A percentile compares a stretch with the other conserved stretches of the same genome.
These are phyloP conservation scores for Trichoderma gamsii DNA, from an alignment of 495 filamentous ascomycete genomes.

Conservation along the genomic window DNA sequence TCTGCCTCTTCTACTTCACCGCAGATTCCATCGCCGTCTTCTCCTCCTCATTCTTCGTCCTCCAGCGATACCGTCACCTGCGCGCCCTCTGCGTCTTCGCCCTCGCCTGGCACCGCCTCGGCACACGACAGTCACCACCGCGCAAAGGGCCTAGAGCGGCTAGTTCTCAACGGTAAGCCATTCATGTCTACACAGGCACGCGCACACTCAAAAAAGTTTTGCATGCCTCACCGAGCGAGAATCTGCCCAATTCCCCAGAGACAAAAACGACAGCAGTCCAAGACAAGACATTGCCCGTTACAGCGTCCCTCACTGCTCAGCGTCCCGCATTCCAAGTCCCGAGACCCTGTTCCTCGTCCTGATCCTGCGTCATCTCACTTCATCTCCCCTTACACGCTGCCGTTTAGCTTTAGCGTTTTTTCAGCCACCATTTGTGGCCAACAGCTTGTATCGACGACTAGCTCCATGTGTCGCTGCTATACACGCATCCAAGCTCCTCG, in stretches of 20 bases:
- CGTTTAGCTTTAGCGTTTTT: too few species aligned
- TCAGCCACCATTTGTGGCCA: too few species aligned
- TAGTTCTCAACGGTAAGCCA: neutral
- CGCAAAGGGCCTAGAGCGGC: neutral
- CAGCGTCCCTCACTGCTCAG: neutral
- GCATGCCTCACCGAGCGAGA: neutral
- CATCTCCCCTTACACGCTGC: neutral
- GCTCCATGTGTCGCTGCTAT: too few species aligned
- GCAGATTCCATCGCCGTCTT: neutral
- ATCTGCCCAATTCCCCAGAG: too few species aligned
- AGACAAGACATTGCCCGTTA: neutral
- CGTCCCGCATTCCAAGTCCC: neutral
- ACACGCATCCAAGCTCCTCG: neutral
- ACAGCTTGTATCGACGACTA: too few species aligned
- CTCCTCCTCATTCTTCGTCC: neutral
- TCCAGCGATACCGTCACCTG: slow-evolving; percentile 2
- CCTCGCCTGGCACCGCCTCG: neutral
- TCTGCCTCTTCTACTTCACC: neutral
- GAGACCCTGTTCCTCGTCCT: neutral
- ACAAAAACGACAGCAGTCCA: too few species aligned
- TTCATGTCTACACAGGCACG: too few species aligned
- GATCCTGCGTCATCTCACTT: neutral
- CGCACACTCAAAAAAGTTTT: neutral
- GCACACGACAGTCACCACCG: neutral
- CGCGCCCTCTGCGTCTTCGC: neutral